Conservation (phyloP, 2,329 filamentous ascomycete genomes). For the Trichoderma aggressivum region DNA sequence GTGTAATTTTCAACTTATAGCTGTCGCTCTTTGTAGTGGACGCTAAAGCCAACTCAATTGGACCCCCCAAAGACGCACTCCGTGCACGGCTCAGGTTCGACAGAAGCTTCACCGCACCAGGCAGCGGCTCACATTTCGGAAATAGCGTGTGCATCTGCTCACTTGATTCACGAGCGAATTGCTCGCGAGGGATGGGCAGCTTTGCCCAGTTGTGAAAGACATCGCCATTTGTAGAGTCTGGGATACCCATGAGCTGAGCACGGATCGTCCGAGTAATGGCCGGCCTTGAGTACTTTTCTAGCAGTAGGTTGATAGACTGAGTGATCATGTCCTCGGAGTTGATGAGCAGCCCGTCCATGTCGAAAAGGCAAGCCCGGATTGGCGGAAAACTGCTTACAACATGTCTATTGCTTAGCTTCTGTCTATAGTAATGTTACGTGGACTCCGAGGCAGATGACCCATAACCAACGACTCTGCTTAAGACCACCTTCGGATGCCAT, state of each 20-base stretch:
- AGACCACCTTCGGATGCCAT: not conserved
- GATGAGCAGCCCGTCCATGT: conserved; percentile 6
- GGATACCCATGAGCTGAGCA: conserved; percentile 1
- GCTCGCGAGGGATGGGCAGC: not conserved
- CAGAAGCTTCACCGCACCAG: not conserved
- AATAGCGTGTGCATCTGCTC: not conserved
- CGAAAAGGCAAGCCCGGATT: not conserved
- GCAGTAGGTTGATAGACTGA: not conserved
- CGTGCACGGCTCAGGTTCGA: not conserved
- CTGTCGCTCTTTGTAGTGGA: not conserved
- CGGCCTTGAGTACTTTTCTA: conserved; percentile 1
- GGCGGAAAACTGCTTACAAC: not conserved
- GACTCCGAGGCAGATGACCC: not conserved
- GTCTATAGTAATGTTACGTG: not conserved
- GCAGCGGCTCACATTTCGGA: not conserved
- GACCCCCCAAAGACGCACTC: not conserved
- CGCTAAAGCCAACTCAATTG: not conserved
- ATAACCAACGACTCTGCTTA: not conserved
- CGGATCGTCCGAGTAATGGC: not conserved
- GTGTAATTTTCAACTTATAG: not conserved
- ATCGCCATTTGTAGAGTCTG: not conserved
- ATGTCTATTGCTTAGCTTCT: not conserved
- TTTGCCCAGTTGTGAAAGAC: conserved; percentile 1
- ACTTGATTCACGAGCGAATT: not conserved
- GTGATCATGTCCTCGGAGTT: conserved; percentile 9